Conservation (phyloP, 2,329 filamentous ascomycete genomes). For the Paramyrothecium roridum region DNA sequence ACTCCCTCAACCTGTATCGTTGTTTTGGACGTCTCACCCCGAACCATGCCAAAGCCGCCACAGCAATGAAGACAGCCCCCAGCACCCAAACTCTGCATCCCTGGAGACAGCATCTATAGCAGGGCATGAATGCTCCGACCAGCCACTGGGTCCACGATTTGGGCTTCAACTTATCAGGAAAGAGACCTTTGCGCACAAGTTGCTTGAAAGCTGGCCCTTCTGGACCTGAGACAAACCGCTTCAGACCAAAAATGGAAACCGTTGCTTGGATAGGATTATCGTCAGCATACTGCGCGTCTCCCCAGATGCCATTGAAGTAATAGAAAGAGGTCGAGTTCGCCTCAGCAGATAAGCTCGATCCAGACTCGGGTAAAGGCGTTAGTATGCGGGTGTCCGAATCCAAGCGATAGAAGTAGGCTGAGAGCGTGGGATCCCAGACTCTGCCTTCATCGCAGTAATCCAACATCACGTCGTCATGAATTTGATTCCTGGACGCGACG, state of each 20-base stretch:
- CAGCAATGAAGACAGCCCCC: slow-evolving; percentile 9
- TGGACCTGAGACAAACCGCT: slow-evolving; percentile 25
- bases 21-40: too few species aligned
- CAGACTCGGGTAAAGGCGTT: slow-evolving; percentile 6
- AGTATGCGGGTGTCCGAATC: slow-evolving; percentile 18
- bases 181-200: slow-evolving; percentile 26
- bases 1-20: too few species aligned
- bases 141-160: background rate
- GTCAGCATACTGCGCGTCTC: slow-evolving; percentile 25
- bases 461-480: slow-evolving; percentile 26
- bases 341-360: slow-evolving; percentile 12
- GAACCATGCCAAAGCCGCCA: too few species aligned
- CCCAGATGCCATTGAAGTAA: slow-evolving; percentile 30
- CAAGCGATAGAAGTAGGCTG: slow-evolving; percentile 31
- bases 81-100: slow-evolving; percentile 28
- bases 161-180: slow-evolving; percentile 16
- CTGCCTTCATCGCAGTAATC: slow-evolving; percentile 30
- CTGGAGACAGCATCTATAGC: background rate
- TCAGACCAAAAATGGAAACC: slow-evolving; percentile 25
- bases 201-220: slow-evolving; percentile 27
- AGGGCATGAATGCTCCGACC: background rate
- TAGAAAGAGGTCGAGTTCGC: slow-evolving; percentile 24
- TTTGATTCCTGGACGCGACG: slow-evolving; percentile 17
- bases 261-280: slow-evolving; percentile 25
- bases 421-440: slow-evolving; percentile 29